Evolutionary conservation across 2,329 filamentous ascomycete species (phyloP), one percentile per base, ranked within the genome.

Genomic region (Botryosphaeria agaves): DNA sequence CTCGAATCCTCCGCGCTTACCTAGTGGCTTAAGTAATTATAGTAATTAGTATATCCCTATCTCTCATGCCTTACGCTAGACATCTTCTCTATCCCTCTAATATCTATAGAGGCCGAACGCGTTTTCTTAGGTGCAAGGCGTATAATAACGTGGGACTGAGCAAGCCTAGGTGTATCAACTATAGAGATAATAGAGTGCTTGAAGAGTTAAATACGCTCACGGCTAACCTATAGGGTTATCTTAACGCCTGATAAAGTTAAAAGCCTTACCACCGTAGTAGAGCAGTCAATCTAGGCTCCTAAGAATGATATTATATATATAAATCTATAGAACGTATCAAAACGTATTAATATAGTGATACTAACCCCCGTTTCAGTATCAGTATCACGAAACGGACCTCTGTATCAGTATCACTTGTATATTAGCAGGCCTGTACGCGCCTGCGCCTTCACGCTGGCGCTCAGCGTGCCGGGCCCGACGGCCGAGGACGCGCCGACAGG

Each of bases 401-500:
- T 23, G 20, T n/a, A 23, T 23, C 20, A 23, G 20, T 23, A 7
- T 23, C 20, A 23, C 7, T n/a, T 23, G 20, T n/a, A n/a, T 23
- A 23, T 23, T 23, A 23, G 20, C 20, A 23, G 20, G 7, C 20
- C 20, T 23, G 20, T 98, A 31, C 70, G 69, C 28, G 76, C 66
- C 35, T 87, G 80, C 48, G 68, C 66, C 7, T 95, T 93, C 52
- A 73, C 66, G 4, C 64, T 98, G 32, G 66, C 69, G 11, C 52
- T 98, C 15, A 57, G 64, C 1, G 75, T 78, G 2, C 55, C 68
- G 3, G 63, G 62, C 20, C 51, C 69, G 1, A 72, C 74, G 2
- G 49, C 60, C 3, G 66, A 80, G 24, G 69, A 76, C 1, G 58
- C 61, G 2, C 83, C 84, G 0, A 95, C 87, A 0, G 68, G 83